These are phyloP conservation scores for Lepraria neglecta DNA, from an alignment of 495 filamentous ascomycete species.

Conservation along the genomic window DNA sequence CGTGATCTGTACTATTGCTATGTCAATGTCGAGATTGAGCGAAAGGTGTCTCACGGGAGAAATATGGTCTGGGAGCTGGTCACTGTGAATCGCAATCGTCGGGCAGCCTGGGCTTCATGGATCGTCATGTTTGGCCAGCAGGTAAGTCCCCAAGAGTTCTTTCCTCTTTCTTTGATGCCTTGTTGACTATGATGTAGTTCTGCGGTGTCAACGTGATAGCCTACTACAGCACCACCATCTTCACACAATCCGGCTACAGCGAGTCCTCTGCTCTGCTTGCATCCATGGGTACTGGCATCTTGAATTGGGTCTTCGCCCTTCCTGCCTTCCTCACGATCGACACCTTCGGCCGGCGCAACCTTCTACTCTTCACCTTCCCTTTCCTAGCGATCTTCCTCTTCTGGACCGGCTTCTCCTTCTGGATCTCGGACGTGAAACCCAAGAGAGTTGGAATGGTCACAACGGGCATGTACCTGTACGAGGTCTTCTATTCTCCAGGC, in stretches of 20 bases:
- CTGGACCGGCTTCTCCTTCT: conserved; percentile 77
- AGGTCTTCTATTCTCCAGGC: conserved; percentile 69
- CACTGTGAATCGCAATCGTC: conserved; percentile 69
- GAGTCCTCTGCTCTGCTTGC: conserved; percentile 53
- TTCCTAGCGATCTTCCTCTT: conserved; percentile 62
- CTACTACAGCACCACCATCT: conserved; percentile 51
- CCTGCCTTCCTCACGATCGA: conserved; percentile 13
- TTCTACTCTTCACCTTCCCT: conserved; percentile 71
- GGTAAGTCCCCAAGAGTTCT: conserved; percentile 35
- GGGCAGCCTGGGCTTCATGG: conserved; percentile 64
- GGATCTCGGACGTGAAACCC: conserved; percentile 49
- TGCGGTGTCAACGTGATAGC: conserved; percentile 60
- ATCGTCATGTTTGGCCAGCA: conserved; percentile 89
- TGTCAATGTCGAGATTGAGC: conserved; percentile 62
- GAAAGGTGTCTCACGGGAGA: conserved; percentile 50
- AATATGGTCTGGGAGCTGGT: conserved; percentile 63
- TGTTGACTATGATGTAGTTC: conserved; percentile 30
- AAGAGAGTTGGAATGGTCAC: conserved; percentile 53
- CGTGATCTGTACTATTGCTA: conserved; percentile 80
- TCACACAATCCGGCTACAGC: conserved; percentile 45
- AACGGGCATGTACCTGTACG: conserved; percentile 69
- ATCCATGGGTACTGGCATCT: conserved; percentile 45
- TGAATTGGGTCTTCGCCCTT: conserved; percentile 16
- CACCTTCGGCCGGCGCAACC: conserved; percentile 45
- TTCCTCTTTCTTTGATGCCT: background rate